A percentile compares a stretch with the other conserved stretches of the same genome.
phyloP scores from a whole-genome alignment of 2,329 filamentous ascomycete genomes.

The Ceratocystis colombiana region DNA sequence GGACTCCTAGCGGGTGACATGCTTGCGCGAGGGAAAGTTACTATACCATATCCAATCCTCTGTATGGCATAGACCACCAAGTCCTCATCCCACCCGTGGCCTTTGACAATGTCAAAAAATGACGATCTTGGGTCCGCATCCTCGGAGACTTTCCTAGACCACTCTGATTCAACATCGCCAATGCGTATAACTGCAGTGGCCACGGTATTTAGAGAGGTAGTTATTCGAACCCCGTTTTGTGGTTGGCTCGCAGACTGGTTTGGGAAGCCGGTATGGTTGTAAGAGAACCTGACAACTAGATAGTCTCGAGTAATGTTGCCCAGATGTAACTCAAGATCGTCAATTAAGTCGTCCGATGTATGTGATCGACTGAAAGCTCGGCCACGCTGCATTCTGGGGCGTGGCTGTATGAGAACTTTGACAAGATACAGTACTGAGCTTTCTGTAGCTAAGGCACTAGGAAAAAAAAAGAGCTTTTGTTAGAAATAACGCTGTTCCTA shows the following conservation, averaged over 20 bases:
- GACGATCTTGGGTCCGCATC: constrained; percentile 36
- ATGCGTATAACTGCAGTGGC: constrained; percentile 43
- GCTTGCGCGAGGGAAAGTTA: constrained; percentile 17
- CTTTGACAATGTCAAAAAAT: constrained; percentile 22
- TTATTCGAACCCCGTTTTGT: constrained; percentile 19
- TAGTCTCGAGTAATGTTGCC: constrained; percentile 42
- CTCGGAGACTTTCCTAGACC: constrained; percentile 34
- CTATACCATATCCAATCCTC: constrained; percentile 17
- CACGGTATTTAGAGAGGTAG: constrained; percentile 44
- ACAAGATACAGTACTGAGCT: constrained; percentile 42
- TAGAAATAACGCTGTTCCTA: not conserved
- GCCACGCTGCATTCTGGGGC: constrained; percentile 11
- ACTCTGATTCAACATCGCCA: constrained; percentile 41
- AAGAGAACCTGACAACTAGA: constrained; percentile 43
- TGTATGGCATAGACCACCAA: constrained; percentile 20
- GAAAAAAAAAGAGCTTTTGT: not conserved
- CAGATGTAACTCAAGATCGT: constrained; percentile 48
- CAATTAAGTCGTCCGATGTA: constrained; percentile 45
- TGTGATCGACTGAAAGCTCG: constrained; percentile 7
- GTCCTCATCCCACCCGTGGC: constrained; percentile 23
- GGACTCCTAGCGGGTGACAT: not conserved
- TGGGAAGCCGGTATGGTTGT: constrained; percentile 48
- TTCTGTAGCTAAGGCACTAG: constrained; percentile 37
- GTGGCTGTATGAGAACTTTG: constrained; percentile 32
- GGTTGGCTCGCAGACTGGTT: constrained; percentile 18